A percentile compares a stretch with the other conserved stretches of the same genome.
These are phyloP conservation scores for Fusarium praegraminearum DNA, from an alignment of 2,329 filamentous ascomycete species.

Conservation along the genomic window DNA sequence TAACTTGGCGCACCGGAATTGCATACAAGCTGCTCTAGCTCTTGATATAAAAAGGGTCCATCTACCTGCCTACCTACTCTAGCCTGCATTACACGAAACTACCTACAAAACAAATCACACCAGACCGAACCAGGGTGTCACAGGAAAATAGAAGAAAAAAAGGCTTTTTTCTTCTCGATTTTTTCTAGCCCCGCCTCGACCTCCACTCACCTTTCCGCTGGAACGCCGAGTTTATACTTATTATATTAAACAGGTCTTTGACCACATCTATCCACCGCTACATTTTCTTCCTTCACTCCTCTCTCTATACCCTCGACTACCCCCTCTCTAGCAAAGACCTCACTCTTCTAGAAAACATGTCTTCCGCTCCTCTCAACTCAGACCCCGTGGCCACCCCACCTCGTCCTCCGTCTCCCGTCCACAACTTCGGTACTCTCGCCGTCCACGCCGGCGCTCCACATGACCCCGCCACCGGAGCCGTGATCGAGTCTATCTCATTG, in stretches of 20 bases:
- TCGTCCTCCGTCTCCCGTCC: slow-evolving; percentile 76
- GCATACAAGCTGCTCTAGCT: slow-evolving; percentile 35
- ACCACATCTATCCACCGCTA: slow-evolving; percentile 19
- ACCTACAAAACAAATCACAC: neutral
- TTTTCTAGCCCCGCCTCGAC: slow-evolving; percentile 30
- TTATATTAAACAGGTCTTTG: slow-evolving; percentile 30
- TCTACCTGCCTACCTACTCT: neutral
- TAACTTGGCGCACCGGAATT: slow-evolving; percentile 33
- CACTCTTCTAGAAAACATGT: slow-evolving; percentile 33
- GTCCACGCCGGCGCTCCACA: slow-evolving; percentile 94
- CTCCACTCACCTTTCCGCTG: slow-evolving; percentile 30
- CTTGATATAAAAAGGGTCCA: slow-evolving; percentile 42
- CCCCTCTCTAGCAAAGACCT: neutral
- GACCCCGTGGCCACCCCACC: slow-evolving; percentile 79
- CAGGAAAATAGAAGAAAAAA: slow-evolving; percentile 17
- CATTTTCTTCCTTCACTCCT: neutral
- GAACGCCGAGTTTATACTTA: slow-evolving; percentile 32
- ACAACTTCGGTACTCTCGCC: slow-evolving; percentile 90
- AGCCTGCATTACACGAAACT: slow-evolving; percentile 17
- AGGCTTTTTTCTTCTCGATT: slow-evolving; percentile 23
- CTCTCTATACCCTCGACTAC: slow-evolving; percentile 3
- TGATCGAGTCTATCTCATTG: slow-evolving; percentile 95
- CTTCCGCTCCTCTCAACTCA: slow-evolving; percentile 46
- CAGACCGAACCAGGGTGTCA: slow-evolving; percentile 9
- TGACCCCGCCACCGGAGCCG: slow-evolving; percentile 91